Evolutionary conservation across 139 green algal genomes (phyloP), one percentile per base, ranked within the genome.

Genomic region (Auxenochlorella pyrenoidosa): DNA sequence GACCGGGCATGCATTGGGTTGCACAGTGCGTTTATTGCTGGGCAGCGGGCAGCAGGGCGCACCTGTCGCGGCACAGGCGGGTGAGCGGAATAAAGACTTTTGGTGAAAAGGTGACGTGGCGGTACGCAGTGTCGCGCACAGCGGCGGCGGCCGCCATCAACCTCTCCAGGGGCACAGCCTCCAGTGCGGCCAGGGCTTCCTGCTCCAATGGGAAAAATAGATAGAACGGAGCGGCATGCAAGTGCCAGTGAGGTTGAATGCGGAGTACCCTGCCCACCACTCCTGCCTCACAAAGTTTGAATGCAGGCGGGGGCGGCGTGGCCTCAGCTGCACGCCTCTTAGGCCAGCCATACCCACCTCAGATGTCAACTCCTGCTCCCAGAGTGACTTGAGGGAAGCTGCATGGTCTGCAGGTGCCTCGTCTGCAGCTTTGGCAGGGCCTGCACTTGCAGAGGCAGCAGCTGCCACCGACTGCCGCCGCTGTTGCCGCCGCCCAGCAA

Each of bases 11-110:
- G n/a, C n/a, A n/a, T n/a, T n/a, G n/a, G n/a, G n/a, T n/a, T n/a
- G n/a, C n/a, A n/a, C n/a, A n/a, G n/a, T n/a, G n/a, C n/a, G n/a
- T n/a, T n/a, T 10, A 54, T 54, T 10, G 47, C 47, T 54, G 47
- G 8, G 10, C 8, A 54, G 68, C 34, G 34, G 13, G 4, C 66
- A 40, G 2, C 32, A 24, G 21, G 34, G 13, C 95, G 75, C 95
- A 98, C 5, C 88, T 72, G 87, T 98, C 94, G 2, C 96, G 90
- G 89, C 95, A 98, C 36, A 97, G 85, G 13, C 93, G 86, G 0
- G 95, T 98, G 28, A 99, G 77, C 1, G 96, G 96, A 22, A 98
- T 90, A 89, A 99, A 99, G 8, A 98, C 96, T 54, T 98, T 98
- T n/a, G 96, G 94, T 0, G 93, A 96, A 73, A 98, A 98, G 40